Evolutionary conservation across 768 basidiomycete species (phyloP), one percentile per base, ranked within the genome.

Genomic region (Termitomyces sp.): DNA sequence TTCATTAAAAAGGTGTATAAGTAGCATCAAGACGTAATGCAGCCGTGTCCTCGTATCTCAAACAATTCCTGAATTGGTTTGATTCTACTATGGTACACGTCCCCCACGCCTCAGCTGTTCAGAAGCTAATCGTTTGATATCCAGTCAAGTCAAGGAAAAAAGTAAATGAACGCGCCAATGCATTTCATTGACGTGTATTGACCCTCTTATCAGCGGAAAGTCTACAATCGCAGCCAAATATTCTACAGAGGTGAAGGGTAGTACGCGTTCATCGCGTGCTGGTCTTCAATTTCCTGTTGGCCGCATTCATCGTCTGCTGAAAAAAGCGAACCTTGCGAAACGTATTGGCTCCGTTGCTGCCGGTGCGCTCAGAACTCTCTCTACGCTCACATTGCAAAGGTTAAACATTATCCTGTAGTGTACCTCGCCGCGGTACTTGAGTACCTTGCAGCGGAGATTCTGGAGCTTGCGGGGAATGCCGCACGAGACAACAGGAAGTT

Each of bases 401-500:
- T 19, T 40, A 6, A 55, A 11, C 12, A 34, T 6, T 17, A 6
- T 28, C 1, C 16, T 11, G 19, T 55, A 86, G 91, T 91, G 49
- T 92, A 91, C 72, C 82, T 91, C 56, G 85, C 90, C 56, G 89
- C 89, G 51, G 91, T 93, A 54, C 79, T 94, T 27, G 92, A 94
- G 71, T 94, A 94, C 70, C 80, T 94, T 37, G 81, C 85, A 6
- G 92, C 91, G 28, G 92, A 94, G 71, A 85, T 94, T 65, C 81
- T 93, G 52, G 91, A 94, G 71, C 77, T 93, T 44, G 89, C 91
- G 53, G 91, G 91, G 5, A 85, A 84, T 64, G 82, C 84, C 35
- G 88, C 89, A 48, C 81, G 85, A 58, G 88, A 91, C 67, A 85
- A 89, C 76, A 88, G 89, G 76, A 90, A 89, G 77, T 79, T 81